phyloP scores from a whole-genome alignment of 1,284 basidiomycete species.

The Clitocybe nebularis region DNA sequence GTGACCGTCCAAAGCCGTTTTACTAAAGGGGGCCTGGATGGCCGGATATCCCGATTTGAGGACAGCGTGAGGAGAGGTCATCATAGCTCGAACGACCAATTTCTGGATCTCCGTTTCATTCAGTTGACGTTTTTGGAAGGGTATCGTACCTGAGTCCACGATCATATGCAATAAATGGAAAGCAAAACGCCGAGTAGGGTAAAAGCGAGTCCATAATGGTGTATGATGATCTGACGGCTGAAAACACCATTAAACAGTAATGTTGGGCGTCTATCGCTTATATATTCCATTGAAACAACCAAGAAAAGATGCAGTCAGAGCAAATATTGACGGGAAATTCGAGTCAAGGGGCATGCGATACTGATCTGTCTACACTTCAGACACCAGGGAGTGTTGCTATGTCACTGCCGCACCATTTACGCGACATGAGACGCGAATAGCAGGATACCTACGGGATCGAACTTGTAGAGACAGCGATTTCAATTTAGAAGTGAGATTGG shows the following conservation, averaged over 20 bases:
- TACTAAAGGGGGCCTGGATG: conserved; percentile 11
- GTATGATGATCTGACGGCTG: neutral
- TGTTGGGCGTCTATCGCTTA: neutral
- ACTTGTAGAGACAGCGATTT: conserved; percentile 14
- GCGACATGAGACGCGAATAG: conserved; percentile 11
- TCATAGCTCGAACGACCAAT: too few species aligned
- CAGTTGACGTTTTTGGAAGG: neutral
- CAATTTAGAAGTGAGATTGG: conserved; percentile 17
- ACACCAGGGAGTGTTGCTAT: conserved; percentile 7
- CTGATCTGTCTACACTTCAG: too few species aligned
- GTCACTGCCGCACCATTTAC: conserved; percentile 8
- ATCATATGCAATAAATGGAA: neutral
- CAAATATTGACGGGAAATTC: too few species aligned
- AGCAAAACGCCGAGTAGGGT: neutral
- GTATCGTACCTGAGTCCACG: neutral
- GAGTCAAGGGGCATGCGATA: too few species aligned
- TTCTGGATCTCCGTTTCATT: too few species aligned
- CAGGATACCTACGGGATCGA: conserved; percentile 10
- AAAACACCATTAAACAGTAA: too few species aligned
- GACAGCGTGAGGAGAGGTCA: too few species aligned
- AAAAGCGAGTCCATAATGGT: neutral
- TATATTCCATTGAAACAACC: neutral
- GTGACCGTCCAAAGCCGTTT: conserved; percentile 3
- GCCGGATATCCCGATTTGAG: conserved; percentile 8
- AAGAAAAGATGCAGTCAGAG: neutral